Conservation (phyloP, 345 rosid genomes). For the Arabis hirsuta region DNA sequence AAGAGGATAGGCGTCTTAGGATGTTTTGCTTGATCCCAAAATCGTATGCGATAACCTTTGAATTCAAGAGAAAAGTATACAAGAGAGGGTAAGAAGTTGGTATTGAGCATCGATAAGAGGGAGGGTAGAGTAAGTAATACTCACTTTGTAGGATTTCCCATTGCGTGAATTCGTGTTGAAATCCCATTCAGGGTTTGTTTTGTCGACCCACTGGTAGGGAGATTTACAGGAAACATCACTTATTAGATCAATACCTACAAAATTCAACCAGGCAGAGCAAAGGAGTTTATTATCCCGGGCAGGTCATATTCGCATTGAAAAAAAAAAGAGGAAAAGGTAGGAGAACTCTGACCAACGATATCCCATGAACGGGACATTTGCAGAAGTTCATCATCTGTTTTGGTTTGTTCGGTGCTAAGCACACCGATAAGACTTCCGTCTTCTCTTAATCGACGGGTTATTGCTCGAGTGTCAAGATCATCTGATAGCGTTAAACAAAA, state of each 20-base stretch:
- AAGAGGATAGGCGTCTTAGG: slow-evolving; percentile 76
- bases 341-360: slow-evolving; percentile 64
- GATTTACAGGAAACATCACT: slow-evolving; percentile 77
- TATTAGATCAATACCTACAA: slow-evolving; percentile 84
- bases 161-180: slow-evolving; percentile 55
- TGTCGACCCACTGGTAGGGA: slow-evolving; percentile 84
- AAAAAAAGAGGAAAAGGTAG: not conserved
- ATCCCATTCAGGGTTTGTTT: slow-evolving; percentile 79
- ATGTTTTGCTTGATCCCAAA: slow-evolving; percentile 96
- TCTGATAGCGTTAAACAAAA: slow-evolving; percentile 46
- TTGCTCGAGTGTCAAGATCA: slow-evolving; percentile 97
- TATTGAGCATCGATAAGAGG: slow-evolving; percentile 3
- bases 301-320: not conserved
- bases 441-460: slow-evolving; percentile 90
- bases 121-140: slow-evolving; percentile 34
- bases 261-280: slow-evolving; percentile 26
- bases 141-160: slow-evolving; percentile 58
- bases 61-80: slow-evolving; percentile 29
- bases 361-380: slow-evolving; percentile 89
- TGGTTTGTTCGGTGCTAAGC: slow-evolving; percentile 79
- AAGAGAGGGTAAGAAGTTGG: slow-evolving; percentile 18
- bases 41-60: slow-evolving; percentile 85
- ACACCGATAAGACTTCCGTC: slow-evolving; percentile 98
- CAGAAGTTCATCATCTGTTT: slow-evolving; percentile 76
- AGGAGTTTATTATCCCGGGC: not conserved